Evolutionary conservation across 371 early-diverging fungal species (phyloP).

Genomic region (Syncephalis fuscata): DNA sequence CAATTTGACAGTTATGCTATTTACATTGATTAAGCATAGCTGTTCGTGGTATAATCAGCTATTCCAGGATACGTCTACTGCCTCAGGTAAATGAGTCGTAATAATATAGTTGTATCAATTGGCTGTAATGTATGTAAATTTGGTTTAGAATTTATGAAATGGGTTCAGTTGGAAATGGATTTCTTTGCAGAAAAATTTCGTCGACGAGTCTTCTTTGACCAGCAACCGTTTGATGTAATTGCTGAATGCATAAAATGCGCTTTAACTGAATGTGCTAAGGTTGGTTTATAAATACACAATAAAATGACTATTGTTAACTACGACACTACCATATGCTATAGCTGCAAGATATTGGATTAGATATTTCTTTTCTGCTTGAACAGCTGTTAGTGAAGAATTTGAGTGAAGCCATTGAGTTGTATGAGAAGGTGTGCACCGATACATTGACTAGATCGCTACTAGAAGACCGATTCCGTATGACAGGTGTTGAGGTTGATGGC

Average conservation of each 20-base stretch:
- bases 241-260: conserved; percentile 70
- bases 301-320: no score
- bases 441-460: neutral
- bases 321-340: conserved; percentile 6
- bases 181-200: conserved; percentile 72
- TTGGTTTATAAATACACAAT: conserved; percentile 14
- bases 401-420: conserved; percentile 39
- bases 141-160: conserved; percentile 61
- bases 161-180: conserved; percentile 77
- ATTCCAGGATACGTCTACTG: conserved; percentile 74
- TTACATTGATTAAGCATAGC: conserved; percentile 76
- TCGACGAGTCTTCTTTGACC: conserved; percentile 66
- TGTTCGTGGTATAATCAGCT: conserved; percentile 87
- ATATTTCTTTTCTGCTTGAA: conserved; percentile 71
- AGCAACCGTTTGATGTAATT: conserved; percentile 59
- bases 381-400: conserved; percentile 57
- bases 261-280: conserved; percentile 50
- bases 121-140: no score
- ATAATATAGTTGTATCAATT: no score
- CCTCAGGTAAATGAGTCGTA: conserved; percentile 43
- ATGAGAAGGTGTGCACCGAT: conserved; percentile 26
- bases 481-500: conserved; percentile 23
- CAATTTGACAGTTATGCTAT: conserved; percentile 72
- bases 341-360: conserved; percentile 58
- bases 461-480: neutral